Base-by-base conservation (phyloP, 2,329 filamentous ascomycete genomes). In the Fusarium protoensiforme region DNA sequence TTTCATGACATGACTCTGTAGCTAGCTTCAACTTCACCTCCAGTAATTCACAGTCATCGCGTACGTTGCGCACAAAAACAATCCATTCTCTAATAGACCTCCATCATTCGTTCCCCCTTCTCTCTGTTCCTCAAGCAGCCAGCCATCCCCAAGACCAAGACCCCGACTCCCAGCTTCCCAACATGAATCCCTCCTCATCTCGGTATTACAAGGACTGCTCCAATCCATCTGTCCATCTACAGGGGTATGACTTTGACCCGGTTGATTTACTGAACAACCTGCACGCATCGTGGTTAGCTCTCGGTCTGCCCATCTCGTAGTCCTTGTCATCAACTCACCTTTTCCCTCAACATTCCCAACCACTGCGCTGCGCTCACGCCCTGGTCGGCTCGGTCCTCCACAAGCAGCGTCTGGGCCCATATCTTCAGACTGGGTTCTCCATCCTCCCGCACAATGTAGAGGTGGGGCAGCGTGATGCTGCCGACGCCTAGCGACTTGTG, bases 301-400 rank as follows among this genome's bases (percentile, higher is more conserved):
- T 43, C 16, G 56, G 58, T 36, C 27, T 53, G 33, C 51, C 39
- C 33, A 36, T 56, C 20, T 22, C 8, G 22, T 48, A n/a, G 24
- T 70, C 20, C 39, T 39, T 29, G 27, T 48, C 13, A 57, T 75
- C 61, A 72, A 77, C 80, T 70, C 76, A 98, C 96, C 94, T 98
- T 99, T 87, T 98, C 96, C 83, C 96, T 90, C 83, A 99, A 84
- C 78, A 90, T 92, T 65, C 94, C 95, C 87, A 98, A 92, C 92
- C 95, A 99, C 84, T 98, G 96, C 78, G 92, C 92, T 79, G 96
- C 92, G 81, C 95, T 97, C 84, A 97, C 92, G 58, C 95, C 93
- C 85, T 98, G 95, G 81, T 99, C 96, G 64, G 96, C 94, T 75
- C 96, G 89, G 84, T 99, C 96, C 84, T 99, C 96, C 54, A 99